These are phyloP conservation scores for Capsicum rhomboideum DNA, from an alignment of 257 asterid species.

Conservation along the genomic window DNA sequence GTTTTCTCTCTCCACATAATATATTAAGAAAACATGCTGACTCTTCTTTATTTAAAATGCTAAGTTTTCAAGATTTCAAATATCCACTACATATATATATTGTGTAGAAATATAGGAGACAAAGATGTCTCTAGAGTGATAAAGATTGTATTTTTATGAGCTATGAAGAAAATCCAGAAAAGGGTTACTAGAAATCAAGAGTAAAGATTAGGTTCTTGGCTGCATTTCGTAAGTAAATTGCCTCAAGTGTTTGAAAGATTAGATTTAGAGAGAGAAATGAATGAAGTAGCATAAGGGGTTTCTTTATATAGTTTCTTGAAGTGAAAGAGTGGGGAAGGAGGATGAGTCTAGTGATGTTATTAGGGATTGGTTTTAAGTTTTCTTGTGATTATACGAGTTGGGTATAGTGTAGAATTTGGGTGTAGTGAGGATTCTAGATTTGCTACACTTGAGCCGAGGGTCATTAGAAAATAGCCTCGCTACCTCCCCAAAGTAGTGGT, in stretches of 20 bases:
- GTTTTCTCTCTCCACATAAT: neutral
- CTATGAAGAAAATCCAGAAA: neutral
- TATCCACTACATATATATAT: neutral
- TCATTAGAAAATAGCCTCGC: too few species aligned
- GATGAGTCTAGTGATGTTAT: neutral
- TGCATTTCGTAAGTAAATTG: neutral
- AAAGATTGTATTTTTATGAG: neutral
- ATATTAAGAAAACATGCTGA: neutral
- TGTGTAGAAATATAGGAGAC: neutral
- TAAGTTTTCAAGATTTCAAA: neutral
- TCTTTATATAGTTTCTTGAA: neutral
- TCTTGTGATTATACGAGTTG: neutral
- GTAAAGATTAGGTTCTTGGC: neutral
- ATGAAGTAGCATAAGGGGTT: neutral
- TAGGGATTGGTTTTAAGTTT: constrained; percentile 7
- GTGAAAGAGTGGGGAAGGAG: neutral
- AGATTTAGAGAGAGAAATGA: constrained; percentile 9
- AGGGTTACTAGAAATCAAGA: neutral
- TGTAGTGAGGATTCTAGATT: neutral
- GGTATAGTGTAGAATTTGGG: constrained; percentile 1
- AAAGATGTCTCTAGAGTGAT: neutral
- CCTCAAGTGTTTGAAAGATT: neutral
- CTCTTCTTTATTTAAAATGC: neutral
- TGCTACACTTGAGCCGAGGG: too few species aligned
- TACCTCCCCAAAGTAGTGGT: too few species aligned